Percentiles rank a stretch among this genome's conserved stretches.
Conservation (phyloP, 257 asterid genomes). For the Solanum appendiculatum region DNA sequence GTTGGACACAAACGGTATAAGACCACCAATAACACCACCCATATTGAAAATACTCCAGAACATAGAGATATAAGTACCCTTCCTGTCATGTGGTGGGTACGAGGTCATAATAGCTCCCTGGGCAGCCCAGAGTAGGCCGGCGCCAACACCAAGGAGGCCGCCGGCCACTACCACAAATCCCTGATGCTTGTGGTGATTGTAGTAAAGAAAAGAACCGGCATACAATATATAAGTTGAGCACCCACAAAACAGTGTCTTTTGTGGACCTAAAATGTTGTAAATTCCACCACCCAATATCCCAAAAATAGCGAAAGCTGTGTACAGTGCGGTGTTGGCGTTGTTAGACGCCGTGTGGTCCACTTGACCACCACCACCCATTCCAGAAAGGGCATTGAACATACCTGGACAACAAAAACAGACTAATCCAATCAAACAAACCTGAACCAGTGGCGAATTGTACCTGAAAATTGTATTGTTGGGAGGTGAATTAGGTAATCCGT, state of each 20-base stretch:
- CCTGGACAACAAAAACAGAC: slow-evolving; percentile 98
- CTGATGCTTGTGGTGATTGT: slow-evolving; percentile 74
- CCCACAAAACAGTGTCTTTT: slow-evolving; percentile 48
- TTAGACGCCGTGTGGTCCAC: slow-evolving; percentile 70
- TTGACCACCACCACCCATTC: slow-evolving; percentile 98
- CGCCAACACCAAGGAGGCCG: slow-evolving; percentile 80
- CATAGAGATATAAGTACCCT: slow-evolving; percentile 70
- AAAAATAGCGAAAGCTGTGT: slow-evolving; percentile 81
- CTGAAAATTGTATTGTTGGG: slow-evolving; percentile 25
- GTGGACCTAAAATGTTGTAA: slow-evolving; percentile 80
- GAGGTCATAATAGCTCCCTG: slow-evolving; percentile 98
- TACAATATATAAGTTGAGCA: slow-evolving; percentile 82
- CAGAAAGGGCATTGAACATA: slow-evolving; percentile 95
- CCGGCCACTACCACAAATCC: slow-evolving; percentile 75
- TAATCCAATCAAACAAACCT: slow-evolving; percentile 57
- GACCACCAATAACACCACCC: slow-evolving; percentile 93
- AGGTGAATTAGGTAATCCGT: background rate
- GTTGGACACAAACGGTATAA: slow-evolving; percentile 61
- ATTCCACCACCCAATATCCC: slow-evolving; percentile 92
- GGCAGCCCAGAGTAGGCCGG: slow-evolving; percentile 88
- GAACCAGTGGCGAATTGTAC: slow-evolving; percentile 73
- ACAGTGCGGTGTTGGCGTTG: slow-evolving; percentile 97
- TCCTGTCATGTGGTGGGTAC: slow-evolving; percentile 74
- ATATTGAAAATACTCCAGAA: slow-evolving; percentile 89
- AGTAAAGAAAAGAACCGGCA: slow-evolving; percentile 79